Evolutionary conservation across 2,329 filamentous ascomycete genomes (phyloP).

Genomic region (Xylaria sp.): DNA sequence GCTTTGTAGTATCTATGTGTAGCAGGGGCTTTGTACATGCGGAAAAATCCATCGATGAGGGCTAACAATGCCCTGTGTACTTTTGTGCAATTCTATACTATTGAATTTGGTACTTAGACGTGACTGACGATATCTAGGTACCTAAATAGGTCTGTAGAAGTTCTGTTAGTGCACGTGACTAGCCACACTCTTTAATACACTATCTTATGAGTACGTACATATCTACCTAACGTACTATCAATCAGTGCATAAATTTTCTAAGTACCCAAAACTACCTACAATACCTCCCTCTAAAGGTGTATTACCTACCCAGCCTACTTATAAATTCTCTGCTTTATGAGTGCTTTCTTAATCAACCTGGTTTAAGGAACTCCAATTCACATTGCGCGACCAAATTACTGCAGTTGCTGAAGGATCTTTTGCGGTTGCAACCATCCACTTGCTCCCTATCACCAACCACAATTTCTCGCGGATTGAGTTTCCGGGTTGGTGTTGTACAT

Average conservation of each 20-base stretch:
- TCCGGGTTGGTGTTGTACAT: background rate
- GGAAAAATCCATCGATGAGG: constrained; percentile 25
- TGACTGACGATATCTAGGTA: too few species aligned
- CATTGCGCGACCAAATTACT: background rate
- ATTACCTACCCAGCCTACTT: background rate
- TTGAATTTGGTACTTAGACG: background rate
- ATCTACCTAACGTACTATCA: too few species aligned
- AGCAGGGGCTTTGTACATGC: constrained; percentile 35
- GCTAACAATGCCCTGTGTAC: background rate
- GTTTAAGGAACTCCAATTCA: background rate
- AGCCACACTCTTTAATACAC: background rate
- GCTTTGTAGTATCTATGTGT: constrained; percentile 39
- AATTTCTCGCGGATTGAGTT: constrained; percentile 1
- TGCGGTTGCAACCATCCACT: background rate
- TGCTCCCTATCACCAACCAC: constrained; percentile 3
- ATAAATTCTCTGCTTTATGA: constrained; percentile 4
- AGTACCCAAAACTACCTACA: background rate
- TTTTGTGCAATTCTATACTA: constrained; percentile 11
- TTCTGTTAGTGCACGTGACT: constrained; percentile 30
- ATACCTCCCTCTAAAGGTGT: constrained; percentile 7
- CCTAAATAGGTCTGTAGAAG: background rate
- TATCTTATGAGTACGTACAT: too few species aligned
- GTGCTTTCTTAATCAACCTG: background rate
- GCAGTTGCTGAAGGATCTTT: background rate
- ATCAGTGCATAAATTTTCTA: constrained; percentile 28